A percentile compares a stretch with the other conserved stretches of the same genome.
These are phyloP conservation scores for Debaryomyces psychrophilus DNA, from an alignment of 1,139 yeast genomes.

Conservation along the genomic window DNA sequence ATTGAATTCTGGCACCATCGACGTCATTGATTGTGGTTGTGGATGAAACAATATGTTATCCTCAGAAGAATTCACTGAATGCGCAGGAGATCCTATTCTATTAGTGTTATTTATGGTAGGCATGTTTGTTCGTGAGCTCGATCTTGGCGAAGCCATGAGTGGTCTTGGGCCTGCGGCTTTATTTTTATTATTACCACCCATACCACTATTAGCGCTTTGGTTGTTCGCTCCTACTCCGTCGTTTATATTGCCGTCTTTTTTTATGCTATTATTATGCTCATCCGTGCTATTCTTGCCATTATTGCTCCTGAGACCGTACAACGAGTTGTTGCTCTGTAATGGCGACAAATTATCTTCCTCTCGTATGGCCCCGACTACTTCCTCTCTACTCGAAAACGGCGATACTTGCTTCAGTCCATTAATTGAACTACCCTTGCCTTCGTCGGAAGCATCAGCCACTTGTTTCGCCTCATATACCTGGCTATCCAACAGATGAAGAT, in stretches of 20 bases:
- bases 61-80: slow-evolving; percentile 15
- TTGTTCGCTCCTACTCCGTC: neutral
- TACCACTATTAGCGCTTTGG: neutral
- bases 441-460: neutral
- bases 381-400: slow-evolving; percentile 15
- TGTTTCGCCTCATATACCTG: slow-evolving; percentile 5
- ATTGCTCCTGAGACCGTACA: neutral
- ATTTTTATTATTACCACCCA: neutral
- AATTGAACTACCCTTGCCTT: neutral
- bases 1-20: slow-evolving; percentile 8
- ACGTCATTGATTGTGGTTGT: slow-evolving; percentile 8
- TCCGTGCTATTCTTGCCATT: neutral
- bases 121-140: slow-evolving; percentile 18
- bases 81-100: slow-evolving; percentile 17
- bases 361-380: slow-evolving; percentile 19
- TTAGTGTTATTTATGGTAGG: slow-evolving; percentile 10
- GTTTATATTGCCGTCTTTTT: neutral
- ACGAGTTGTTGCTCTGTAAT: slow-evolving; percentile 17
- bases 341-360: slow-evolving; percentile 27
- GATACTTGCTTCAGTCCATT: slow-evolving; percentile 3
- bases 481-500: slow-evolving; percentile 20
- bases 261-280: neutral
- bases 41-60: slow-evolving; percentile 12
- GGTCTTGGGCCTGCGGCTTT: neutral
- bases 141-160: slow-evolving; percentile 18